Conservation (phyloP, 108 stramenopile species). For the Pseudonitzschia multiseries region DNA sequence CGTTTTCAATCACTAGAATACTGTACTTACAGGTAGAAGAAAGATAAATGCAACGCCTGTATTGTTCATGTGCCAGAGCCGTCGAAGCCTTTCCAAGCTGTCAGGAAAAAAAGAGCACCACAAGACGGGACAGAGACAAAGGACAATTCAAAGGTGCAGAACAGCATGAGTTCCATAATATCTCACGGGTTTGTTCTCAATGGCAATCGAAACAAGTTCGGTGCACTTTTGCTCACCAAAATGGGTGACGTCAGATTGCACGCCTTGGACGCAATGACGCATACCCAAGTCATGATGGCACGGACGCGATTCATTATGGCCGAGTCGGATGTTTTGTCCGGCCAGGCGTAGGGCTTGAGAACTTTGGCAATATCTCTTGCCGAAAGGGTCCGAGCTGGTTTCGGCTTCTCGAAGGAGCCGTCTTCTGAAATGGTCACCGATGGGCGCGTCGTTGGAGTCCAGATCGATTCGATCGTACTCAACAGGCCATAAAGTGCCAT, state of each 20-base stretch:
- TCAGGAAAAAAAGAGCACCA: background rate
- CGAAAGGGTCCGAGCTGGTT: slow-evolving; percentile 38
- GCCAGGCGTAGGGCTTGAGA: slow-evolving; percentile 96
- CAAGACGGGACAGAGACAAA: background rate
- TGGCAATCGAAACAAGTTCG: background rate
- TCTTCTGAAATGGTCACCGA: background rate
- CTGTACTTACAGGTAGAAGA: slow-evolving; percentile 38
- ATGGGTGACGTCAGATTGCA: slow-evolving; percentile 83
- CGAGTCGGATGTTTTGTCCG: slow-evolving; percentile 70
- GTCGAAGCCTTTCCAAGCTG: slow-evolving; percentile 84
- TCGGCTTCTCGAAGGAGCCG: slow-evolving; percentile 3
- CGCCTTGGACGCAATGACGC: slow-evolving; percentile 81
- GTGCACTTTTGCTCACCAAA: slow-evolving; percentile 27
- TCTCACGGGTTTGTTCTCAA: background rate
- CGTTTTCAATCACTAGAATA: background rate
- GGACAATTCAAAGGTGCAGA: background rate
- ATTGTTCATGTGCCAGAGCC: slow-evolving; percentile 74
- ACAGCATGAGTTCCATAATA: background rate
- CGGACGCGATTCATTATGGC: slow-evolving; percentile 84
- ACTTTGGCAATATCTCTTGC: slow-evolving; percentile 57
- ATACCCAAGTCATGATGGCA: slow-evolving; percentile 90
- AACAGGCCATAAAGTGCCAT: slow-evolving; percentile 42
- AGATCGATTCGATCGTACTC: slow-evolving; percentile 50
- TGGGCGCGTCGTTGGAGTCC: slow-evolving; percentile 36
- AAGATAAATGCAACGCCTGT: slow-evolving; percentile 52